Evolutionary conservation across 805 yeast species (phyloP).

Genomic region (Saccharomycopsis lassenensis): DNA sequence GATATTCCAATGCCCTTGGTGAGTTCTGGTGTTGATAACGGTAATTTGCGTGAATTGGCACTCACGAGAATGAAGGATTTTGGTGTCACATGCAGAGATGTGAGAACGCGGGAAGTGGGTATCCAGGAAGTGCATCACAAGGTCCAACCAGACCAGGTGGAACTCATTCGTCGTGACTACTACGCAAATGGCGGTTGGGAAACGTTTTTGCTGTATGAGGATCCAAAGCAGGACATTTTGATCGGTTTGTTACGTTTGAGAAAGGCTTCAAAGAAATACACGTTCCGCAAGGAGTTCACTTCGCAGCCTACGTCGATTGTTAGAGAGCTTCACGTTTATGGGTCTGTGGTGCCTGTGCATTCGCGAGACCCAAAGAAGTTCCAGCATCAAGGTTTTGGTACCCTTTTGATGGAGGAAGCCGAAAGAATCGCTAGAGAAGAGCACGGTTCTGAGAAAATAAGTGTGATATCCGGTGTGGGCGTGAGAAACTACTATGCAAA

Average conservation of each 20-base stretch:
- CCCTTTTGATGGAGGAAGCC: conserved; percentile 96
- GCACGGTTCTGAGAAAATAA: conserved; percentile 82
- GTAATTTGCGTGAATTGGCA: conserved; percentile 90
- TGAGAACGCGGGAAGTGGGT: conserved; percentile 96
- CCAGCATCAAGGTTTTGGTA: conserved; percentile 99
- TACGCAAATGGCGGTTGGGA: conserved; percentile 99
- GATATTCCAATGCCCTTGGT: conserved; percentile 99
- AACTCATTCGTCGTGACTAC: conserved; percentile 88
- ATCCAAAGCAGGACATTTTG: conserved; percentile 90
- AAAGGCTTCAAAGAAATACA: conserved; percentile 78
- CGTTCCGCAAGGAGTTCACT: conserved; percentile 81
- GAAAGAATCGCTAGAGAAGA: conserved; percentile 92
- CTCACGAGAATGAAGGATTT: conserved; percentile 96
- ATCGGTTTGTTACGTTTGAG: conserved; percentile 85
- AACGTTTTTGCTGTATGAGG: conserved; percentile 91
- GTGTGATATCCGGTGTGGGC: conserved; percentile 96
- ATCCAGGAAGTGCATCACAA: conserved; percentile 97
- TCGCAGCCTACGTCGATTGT: conserved; percentile 83
- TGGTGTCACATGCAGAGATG: conserved; percentile 92
- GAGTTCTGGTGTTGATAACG: conserved; percentile 95
- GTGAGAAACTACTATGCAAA: conserved; percentile 92
- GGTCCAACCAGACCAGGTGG: conserved; percentile 95
- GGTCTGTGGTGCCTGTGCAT: conserved; percentile 93
- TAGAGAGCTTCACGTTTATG: conserved; percentile 95
- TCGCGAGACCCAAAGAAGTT: conserved; percentile 95